Percentiles rank a stretch among this genome's conserved stretches.
Evolutionary conservation across 2,329 filamentous ascomycete species (phyloP).

Genomic region (Colletotrichum cuscutae): DNA sequence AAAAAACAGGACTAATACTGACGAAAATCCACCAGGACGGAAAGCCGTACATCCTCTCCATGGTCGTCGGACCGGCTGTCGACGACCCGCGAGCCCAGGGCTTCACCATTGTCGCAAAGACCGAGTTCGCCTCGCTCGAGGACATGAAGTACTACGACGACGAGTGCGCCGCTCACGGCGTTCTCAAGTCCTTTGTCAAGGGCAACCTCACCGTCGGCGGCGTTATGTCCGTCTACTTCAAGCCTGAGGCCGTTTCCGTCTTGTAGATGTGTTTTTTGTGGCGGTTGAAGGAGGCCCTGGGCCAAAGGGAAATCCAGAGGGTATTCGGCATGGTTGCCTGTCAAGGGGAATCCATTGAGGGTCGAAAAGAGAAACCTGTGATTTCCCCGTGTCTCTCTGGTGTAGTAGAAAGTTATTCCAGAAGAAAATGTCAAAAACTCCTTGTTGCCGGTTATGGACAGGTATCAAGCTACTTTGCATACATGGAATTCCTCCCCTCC

Average conservation of each 20-base stretch:
- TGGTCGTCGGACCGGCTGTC: constrained; percentile 63
- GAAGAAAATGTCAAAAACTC: not conserved
- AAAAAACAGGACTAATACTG: no score
- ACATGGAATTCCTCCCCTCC: not conserved
- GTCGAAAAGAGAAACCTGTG: not conserved
- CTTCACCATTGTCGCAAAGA: constrained; percentile 72
- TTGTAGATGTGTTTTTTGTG: not conserved
- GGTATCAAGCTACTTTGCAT: constrained; percentile 32
- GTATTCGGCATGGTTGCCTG: not conserved
- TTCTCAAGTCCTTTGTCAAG: constrained; percentile 50
- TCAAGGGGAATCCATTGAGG: not conserved
- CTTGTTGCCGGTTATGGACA: constrained; percentile 27
- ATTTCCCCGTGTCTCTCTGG: not conserved
- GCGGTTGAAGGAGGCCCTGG: not conserved
- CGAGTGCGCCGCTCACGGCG: constrained; percentile 55
- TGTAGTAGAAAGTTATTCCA: not conserved
- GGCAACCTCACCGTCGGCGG: constrained; percentile 46
- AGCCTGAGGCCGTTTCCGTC: constrained; percentile 42
- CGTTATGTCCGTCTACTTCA: constrained; percentile 54
- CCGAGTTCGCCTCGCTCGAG: constrained; percentile 70
- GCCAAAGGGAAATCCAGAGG: not conserved
- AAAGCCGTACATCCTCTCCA: constrained; percentile 74
- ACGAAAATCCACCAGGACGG: constrained; percentile 65
- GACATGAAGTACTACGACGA: constrained; percentile 79
- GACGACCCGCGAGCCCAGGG: constrained; percentile 71